These are phyloP conservation scores for Murraya paniculata DNA, from an alignment of 345 rosid species.

Conservation along the genomic window DNA sequence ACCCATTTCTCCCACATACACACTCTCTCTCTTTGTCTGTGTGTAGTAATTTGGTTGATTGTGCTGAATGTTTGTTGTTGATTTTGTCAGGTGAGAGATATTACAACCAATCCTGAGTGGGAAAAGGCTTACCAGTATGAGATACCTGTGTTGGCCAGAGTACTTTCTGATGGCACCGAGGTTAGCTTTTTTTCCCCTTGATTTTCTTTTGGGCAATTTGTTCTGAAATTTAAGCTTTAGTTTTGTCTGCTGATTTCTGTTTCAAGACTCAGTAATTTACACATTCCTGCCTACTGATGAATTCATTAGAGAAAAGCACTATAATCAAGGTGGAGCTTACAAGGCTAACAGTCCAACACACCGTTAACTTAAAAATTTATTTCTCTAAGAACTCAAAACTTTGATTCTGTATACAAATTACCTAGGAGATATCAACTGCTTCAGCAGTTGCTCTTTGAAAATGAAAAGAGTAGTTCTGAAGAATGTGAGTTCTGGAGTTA, in stretches of 20 bases:
- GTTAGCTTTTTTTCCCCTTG: slow-evolving; percentile 23
- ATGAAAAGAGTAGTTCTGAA: neutral
- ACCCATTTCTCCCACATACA: neutral
- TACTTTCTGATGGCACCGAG: slow-evolving; percentile 65
- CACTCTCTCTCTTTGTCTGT: neutral
- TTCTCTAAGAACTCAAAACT: neutral
- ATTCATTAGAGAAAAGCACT: neutral
- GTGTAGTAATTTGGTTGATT: neutral
- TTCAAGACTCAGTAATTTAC: neutral
- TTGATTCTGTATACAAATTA: neutral
- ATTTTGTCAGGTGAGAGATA: slow-evolving; percentile 62
- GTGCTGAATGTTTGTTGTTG: neutral
- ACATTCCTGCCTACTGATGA: neutral
- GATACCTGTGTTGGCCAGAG: slow-evolving; percentile 74
- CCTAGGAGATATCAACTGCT: neutral
- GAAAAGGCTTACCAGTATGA: slow-evolving; percentile 77
- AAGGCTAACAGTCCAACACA: neutral
- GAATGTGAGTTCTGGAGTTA: neutral
- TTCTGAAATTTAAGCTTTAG: neutral
- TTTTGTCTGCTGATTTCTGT: neutral
- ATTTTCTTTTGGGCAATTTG: neutral
- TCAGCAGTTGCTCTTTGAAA: neutral
- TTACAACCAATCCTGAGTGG: slow-evolving; percentile 73
- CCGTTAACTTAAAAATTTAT: neutral
- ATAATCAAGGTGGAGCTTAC: neutral